These are phyloP conservation scores for Serpula lacrymans DNA, from an alignment of 768 basidiomycete genomes.

Conservation along the genomic window DNA sequence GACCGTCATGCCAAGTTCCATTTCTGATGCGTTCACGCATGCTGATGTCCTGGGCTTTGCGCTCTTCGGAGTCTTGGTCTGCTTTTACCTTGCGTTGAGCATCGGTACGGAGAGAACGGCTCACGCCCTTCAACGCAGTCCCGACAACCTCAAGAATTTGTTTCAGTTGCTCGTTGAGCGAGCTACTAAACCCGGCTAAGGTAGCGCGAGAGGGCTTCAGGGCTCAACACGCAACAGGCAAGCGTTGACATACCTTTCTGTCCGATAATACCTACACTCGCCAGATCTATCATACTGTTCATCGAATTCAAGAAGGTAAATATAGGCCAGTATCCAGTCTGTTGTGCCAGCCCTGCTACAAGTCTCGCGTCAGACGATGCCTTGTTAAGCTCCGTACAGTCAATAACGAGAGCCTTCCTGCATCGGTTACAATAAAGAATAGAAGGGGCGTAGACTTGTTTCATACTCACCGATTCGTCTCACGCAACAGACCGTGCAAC, in stretches of 20 bases:
- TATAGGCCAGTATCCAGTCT: conserved; percentile 88
- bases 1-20: conserved; percentile 85
- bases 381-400: conserved; percentile 74
- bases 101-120: conserved; percentile 43
- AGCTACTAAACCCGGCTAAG: conserved; percentile 77
- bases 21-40: conserved; percentile 45
- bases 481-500: conserved; percentile 49
- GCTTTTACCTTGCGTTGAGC: conserved; percentile 38
- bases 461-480: conserved; percentile 49
- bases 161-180: conserved; percentile 78
- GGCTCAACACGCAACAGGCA: background rate
- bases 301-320: conserved; percentile 83
- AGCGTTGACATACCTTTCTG: conserved; percentile 66
- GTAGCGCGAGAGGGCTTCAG: background rate
- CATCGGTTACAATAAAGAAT: background rate
- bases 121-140: conserved; percentile 64
- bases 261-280: conserved; percentile 89
- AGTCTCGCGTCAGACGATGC: conserved; percentile 66
- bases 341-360: conserved; percentile 63
- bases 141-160: conserved; percentile 80
- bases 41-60: conserved; percentile 34
- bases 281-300: conserved; percentile 85
- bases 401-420: conserved; percentile 76
- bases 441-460: background rate
- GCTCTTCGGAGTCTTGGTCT: conserved; percentile 33